phyloP scores from a whole-genome alignment of 768 basidiomycete genomes.

The Lanmaoa rubissima region DNA sequence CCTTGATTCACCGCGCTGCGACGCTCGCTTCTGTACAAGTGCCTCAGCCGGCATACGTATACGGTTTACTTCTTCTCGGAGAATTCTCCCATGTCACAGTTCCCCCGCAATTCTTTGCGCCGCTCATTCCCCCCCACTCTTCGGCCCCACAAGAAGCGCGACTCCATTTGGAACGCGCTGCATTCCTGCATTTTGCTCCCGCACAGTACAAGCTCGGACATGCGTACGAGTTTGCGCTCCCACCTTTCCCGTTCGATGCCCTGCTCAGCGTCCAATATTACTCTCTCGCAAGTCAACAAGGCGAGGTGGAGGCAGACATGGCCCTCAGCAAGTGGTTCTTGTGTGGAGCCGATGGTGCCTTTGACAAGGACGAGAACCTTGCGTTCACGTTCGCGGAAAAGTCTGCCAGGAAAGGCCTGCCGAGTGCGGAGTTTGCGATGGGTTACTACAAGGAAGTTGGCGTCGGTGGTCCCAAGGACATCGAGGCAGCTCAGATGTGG shows the following conservation, averaged over 20 bases:
- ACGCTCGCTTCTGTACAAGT: slow-evolving; percentile 67
- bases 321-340: slow-evolving; percentile 97
- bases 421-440: slow-evolving; percentile 91
- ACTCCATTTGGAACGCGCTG: slow-evolving; percentile 77
- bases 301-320: slow-evolving; percentile 94
- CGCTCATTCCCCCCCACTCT: slow-evolving; percentile 52
- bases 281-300: slow-evolving; percentile 74
- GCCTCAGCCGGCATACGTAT: slow-evolving; percentile 88
- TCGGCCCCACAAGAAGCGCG: slow-evolving; percentile 60
- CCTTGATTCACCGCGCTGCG: slow-evolving; percentile 76
- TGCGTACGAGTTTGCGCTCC: slow-evolving; percentile 85
- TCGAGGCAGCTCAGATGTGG: slow-evolving; percentile 71
- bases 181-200: slow-evolving; percentile 79
- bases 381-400: slow-evolving; percentile 91
- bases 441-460: slow-evolving; percentile 95
- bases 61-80: slow-evolving; percentile 79
- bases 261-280: slow-evolving; percentile 91
- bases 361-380: slow-evolving; percentile 84
- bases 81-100: slow-evolving; percentile 75
- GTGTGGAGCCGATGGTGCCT: slow-evolving; percentile 73
- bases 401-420: slow-evolving; percentile 68
- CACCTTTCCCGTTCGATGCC: slow-evolving; percentile 85
- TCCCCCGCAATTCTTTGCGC: slow-evolving; percentile 47
- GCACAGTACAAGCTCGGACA: slow-evolving; percentile 93
- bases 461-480: slow-evolving; percentile 67